These are phyloP conservation scores for Spathaspora sp. DNA, from an alignment of 1,139 yeast genomes.

Conservation along the genomic window DNA sequence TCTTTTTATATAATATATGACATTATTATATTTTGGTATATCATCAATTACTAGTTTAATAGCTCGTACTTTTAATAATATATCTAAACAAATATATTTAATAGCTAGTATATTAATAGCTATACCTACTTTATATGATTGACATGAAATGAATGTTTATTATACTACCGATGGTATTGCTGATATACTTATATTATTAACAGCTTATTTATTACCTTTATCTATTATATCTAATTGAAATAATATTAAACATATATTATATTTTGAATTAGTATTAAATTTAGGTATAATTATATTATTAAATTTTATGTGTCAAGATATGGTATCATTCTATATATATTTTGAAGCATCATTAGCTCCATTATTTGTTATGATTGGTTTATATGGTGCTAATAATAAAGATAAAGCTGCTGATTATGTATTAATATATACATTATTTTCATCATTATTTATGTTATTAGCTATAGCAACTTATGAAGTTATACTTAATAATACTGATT, in stretches of 20 bases:
- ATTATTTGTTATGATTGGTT: neutral
- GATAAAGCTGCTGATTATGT: neutral
- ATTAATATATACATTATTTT: neutral
- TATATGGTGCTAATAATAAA: neutral
- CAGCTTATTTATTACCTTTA: constrained; percentile 6
- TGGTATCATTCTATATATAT: neutral
- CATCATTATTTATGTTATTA: neutral
- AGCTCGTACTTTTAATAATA: neutral
- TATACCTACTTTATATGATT: constrained; percentile 7
- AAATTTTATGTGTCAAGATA: constrained; percentile 3
- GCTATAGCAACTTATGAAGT: neutral
- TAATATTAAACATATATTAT: constrained; percentile 4
- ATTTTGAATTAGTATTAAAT: constrained; percentile 2
- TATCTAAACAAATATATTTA: constrained; percentile 5
- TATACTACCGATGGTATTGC: constrained; percentile 6
- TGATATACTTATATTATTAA: constrained; percentile 6
- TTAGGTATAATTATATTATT: constrained; percentile 1
- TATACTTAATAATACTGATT: neutral
- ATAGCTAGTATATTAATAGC: constrained; percentile 7
- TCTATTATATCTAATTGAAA: constrained; percentile 7
- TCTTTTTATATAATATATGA: too few species aligned
- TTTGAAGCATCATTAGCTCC: constrained; percentile 1
- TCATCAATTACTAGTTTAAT: neutral
- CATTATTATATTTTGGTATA: neutral
- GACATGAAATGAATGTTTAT: constrained; percentile 6